Conservation (phyloP, 176 grass and related monocot genomes). For the Oryza australiensis region DNA sequence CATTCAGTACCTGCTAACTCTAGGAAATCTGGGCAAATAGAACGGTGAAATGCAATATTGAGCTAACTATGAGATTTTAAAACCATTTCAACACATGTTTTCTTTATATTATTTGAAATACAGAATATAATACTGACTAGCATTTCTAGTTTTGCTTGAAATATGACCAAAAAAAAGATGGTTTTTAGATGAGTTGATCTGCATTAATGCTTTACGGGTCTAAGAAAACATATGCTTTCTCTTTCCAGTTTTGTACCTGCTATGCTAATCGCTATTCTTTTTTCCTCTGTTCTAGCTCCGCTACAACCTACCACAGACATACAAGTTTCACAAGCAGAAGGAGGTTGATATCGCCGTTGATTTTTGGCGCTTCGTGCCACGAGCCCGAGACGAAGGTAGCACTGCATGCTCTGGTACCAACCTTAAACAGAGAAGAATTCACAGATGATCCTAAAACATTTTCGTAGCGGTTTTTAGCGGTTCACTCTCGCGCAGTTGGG, state of each 20-base stretch:
- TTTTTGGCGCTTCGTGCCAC: slow-evolving; percentile 84
- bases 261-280: neutral
- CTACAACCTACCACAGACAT: slow-evolving; percentile 68
- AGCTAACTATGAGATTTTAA: neutral
- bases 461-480: too few species aligned
- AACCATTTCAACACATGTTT: neutral
- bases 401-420: neutral
- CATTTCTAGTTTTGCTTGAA: neutral
- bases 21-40: neutral
- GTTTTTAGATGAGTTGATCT: neutral
- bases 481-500: neutral
- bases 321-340: slow-evolving; percentile 88
- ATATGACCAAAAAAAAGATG: neutral
- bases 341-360: slow-evolving; percentile 79
- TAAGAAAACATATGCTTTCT: neutral
- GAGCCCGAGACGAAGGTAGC: slow-evolving; percentile 1
- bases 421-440: neutral
- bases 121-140: neutral
- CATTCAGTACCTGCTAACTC: neutral
- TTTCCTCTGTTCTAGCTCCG: slow-evolving; percentile 50
- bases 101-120: neutral
- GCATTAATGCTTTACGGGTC: neutral
- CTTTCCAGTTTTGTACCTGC: neutral
- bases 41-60: neutral
- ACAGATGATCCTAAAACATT: too few species aligned